Evolutionary conservation across 2,329 filamentous ascomycete species (phyloP), one percentile per base, ranked within the genome.

Genomic region (Gaeumannomyces tritici): DNA sequence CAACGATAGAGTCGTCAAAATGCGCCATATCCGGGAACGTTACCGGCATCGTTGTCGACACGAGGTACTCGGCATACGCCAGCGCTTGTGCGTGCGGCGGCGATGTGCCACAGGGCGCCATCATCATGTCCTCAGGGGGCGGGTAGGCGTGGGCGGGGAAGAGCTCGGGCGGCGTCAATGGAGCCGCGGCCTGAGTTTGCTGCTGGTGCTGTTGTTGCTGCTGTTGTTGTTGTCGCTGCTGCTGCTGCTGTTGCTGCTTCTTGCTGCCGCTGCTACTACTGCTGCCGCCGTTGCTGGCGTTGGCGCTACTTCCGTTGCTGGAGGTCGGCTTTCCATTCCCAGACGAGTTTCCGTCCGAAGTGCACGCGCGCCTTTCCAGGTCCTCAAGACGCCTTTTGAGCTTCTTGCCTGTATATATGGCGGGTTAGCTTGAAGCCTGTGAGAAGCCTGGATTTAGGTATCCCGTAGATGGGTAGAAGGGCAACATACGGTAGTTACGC

Each of bases 401-500:
- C 86, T 93, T 93, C 86, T 93, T 93, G 83, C 90, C 89, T 92
- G 42, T n/a, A 71, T 64, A 63, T 9, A 55, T 27, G 11, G 24
- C 27, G 18, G 42, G 64, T 61, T 47, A 27, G 24, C 18, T 27
- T 7, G 47, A 57, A 9, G 18, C 18, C 18, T n/a, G n/a, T 11
- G 12, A 18, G 24, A 21, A 42, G n/a, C 18, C 1, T 1, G 3
- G 42, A 7, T 47, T 26, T 35, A 35, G 33, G 42, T 8, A n/a
- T n/a, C 42, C 26, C 62, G 27, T 28, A 56, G 29, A 18, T 42
- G 63, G 33, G 13, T 2, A 35, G 33, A 35, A 15, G 33, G 33
- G 2, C 61, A 64, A 75, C 74, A 47, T 81, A 96, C 92, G 91
- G 80, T 97, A 97, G 80, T 96, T 96, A 71, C 93, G 89, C 79